Conservation (phyloP, 768 basidiomycete genomes). For the Phanerochaete sordida region DNA sequence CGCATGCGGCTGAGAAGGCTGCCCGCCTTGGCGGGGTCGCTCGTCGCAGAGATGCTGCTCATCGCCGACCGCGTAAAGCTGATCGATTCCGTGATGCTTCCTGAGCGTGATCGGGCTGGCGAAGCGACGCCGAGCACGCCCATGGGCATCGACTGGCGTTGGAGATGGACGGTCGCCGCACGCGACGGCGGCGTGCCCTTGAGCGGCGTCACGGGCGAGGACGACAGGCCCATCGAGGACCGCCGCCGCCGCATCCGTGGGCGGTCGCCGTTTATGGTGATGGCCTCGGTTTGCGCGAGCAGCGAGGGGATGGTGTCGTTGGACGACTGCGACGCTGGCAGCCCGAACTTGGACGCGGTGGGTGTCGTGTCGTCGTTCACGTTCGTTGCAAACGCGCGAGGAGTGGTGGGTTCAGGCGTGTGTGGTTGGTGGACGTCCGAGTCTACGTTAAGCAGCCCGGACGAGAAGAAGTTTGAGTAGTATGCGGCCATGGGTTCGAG, state of each 20-base stretch:
- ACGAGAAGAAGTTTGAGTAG: constrained; percentile 70
- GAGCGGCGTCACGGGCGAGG: constrained; percentile 2
- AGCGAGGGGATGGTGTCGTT: constrained; percentile 25
- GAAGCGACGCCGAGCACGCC: background rate
- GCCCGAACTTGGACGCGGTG: constrained; percentile 24
- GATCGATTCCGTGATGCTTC: background rate
- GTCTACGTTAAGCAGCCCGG: constrained; percentile 59
- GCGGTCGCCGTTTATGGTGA: constrained; percentile 18
- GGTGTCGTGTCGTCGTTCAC: constrained; percentile 32
- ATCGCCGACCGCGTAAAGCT: background rate
- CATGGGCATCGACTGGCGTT: constrained; percentile 6
- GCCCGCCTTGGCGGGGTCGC: constrained; percentile 29
- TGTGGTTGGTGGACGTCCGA: constrained; percentile 18
- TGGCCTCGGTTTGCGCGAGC: constrained; percentile 27
- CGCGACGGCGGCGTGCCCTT: background rate
- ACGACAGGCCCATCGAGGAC: constrained; percentile 53
- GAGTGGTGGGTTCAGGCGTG: constrained; percentile 21
- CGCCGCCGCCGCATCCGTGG: constrained; percentile 57
- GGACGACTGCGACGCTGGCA: constrained; percentile 6
- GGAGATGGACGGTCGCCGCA: background rate
- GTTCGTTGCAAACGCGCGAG: constrained; percentile 21
- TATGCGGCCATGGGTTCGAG: constrained; percentile 17
- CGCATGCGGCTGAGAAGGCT: constrained; percentile 51
- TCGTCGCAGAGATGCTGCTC: constrained; percentile 2
- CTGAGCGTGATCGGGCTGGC: background rate